Evolutionary conservation across 352 stramenopile species (phyloP), one percentile per base, ranked within the genome.

Genomic region (Globisporangium carolinianum): DNA sequence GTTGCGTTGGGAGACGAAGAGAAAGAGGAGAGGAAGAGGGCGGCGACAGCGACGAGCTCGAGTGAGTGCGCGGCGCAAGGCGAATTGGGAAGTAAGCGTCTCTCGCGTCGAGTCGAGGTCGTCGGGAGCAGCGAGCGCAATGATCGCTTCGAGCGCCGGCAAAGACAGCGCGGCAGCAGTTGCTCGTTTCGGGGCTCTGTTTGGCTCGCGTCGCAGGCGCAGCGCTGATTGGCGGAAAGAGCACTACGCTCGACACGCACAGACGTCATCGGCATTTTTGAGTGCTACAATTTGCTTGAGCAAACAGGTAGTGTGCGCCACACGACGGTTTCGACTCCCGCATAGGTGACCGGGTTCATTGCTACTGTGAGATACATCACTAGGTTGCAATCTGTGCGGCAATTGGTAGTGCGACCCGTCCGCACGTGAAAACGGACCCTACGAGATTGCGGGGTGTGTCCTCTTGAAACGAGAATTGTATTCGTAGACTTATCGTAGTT

Each of bases 241-340:
- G 24, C 24, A 61, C 17, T 11, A 15, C 45, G 48, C 11, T 17
- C 46, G n/a, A 62, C 65, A 89, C 79, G 69, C 76, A 71, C 63
- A 68, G 63, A 66, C 69, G 77, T 89, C 79, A 86, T 62, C 32
- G 51, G 45, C 47, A 10, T 17, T 38, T 79, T 82, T 83, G 72
- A 57, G 52, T 57, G 24, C 41, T 5, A 46, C 5, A 15, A n/a
- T 46, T 46, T 46, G 42, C 15, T 47, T 47, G 42, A 45, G 63
- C 71, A 68, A 63, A 53, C 47, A 47, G 42, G 12, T 18, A 6
- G n/a, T 15, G 42, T 47, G 42, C 8, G 42, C 42, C 3, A 47
- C 15, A 10, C 15, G 15, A 14, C 42, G 6, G 42, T 46, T 15
- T 15, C 15, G 11, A 14, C 41, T 17, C 9, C 9, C 4, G 12